Conservation (phyloP, 352 stramenopile genomes). For the Phytopythium sindhum region DNA sequence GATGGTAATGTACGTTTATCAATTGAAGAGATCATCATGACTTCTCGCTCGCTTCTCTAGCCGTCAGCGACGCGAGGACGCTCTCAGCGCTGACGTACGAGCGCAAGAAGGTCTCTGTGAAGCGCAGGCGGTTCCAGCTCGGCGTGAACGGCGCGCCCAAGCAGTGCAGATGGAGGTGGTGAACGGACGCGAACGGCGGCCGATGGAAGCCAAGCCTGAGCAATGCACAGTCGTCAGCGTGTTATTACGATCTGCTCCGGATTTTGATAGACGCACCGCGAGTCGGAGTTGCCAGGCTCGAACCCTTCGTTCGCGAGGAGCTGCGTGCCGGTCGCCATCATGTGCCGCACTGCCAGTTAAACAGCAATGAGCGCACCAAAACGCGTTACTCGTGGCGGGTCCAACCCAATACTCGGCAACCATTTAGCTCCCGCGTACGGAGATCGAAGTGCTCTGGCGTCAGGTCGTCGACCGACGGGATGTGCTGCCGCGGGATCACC, state of each 20-base stretch:
- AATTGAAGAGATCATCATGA: not conserved
- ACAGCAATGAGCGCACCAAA: not conserved
- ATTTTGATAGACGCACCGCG: conserved; percentile 20
- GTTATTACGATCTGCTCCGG: not conserved
- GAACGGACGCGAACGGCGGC: conserved; percentile 62
- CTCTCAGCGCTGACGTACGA: conserved; percentile 58
- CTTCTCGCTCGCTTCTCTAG: not conserved
- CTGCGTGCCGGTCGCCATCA: conserved; percentile 49
- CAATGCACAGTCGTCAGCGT: not conserved
- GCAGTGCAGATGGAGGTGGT: conserved; percentile 75
- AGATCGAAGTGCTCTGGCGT: conserved; percentile 33
- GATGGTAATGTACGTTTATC: not conserved
- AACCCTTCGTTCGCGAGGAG: conserved; percentile 47
- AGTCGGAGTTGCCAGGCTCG: conserved; percentile 17
- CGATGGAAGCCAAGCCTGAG: conserved; percentile 70
- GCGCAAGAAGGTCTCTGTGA: conserved; percentile 44
- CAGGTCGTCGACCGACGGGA: conserved; percentile 49
- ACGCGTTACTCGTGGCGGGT: not conserved
- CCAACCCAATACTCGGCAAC: not conserved
- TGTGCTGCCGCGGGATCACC: conserved; percentile 62
- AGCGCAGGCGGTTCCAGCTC: conserved; percentile 60
- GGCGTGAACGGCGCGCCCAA: conserved; percentile 60
- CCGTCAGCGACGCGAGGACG: conserved; percentile 25
- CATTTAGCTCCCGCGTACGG: conserved; percentile 19
- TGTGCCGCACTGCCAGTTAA: conserved; percentile 38